These are phyloP conservation scores for Starmerella powellii DNA, from an alignment of 805 yeast genomes.

Conservation along the genomic window DNA sequence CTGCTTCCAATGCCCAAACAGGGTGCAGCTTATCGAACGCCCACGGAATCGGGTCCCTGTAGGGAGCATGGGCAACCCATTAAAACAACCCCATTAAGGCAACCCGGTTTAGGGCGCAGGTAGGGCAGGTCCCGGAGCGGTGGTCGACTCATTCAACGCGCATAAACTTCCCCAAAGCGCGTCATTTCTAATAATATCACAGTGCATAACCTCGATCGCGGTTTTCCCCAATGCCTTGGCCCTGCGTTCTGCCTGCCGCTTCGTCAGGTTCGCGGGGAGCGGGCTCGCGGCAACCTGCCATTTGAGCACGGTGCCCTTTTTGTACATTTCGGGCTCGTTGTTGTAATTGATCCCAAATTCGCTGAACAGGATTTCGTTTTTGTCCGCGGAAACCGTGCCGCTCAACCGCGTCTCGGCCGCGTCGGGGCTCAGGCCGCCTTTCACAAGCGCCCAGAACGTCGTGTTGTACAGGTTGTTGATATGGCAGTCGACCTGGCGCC, in stretches of 20 bases:
- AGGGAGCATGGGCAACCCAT: too few species aligned
- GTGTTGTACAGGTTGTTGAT: slow-evolving; percentile 92
- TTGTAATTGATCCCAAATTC: slow-evolving; percentile 81
- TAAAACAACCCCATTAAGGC: too few species aligned
- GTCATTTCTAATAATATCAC: slow-evolving; percentile 48
- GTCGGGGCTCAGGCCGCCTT: slow-evolving; percentile 56
- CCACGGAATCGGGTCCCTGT: too few species aligned
- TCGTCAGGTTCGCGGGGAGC: slow-evolving; percentile 20
- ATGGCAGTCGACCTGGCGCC: slow-evolving; percentile 95
- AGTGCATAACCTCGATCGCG: slow-evolving; percentile 37
- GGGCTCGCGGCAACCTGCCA: slow-evolving; percentile 34
- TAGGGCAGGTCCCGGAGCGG: too few species aligned
- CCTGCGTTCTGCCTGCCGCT: slow-evolving; percentile 41
- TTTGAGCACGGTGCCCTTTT: slow-evolving; percentile 63
- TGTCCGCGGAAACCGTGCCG: slow-evolving; percentile 74
- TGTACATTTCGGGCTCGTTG: slow-evolving; percentile 75
- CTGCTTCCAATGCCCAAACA: too few species aligned
- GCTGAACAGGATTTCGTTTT: slow-evolving; percentile 72
- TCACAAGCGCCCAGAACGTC: slow-evolving; percentile 76
- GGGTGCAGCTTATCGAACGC: too few species aligned
- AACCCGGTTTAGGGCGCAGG: too few species aligned
- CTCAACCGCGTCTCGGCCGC: slow-evolving; percentile 65
- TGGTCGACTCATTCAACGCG: slow-evolving; percentile 8
- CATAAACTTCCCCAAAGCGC: slow-evolving; percentile 41
- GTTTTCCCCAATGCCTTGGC: slow-evolving; percentile 41